These are phyloP conservation scores for Colletotrichum eleusines DNA, from an alignment of 2,329 filamentous ascomycete species.

Conservation along the genomic window DNA sequence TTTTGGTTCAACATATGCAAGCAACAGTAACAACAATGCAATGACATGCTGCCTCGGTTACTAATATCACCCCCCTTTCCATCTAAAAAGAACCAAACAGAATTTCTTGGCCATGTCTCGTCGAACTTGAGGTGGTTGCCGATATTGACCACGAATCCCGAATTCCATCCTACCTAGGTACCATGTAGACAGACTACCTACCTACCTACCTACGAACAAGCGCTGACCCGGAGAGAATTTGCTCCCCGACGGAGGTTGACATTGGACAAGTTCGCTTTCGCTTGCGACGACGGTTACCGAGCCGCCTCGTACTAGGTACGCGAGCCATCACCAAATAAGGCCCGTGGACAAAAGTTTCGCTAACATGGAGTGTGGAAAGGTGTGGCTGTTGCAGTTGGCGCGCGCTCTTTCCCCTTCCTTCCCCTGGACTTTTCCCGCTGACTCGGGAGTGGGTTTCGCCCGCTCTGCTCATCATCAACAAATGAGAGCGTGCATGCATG, in stretches of 20 bases:
- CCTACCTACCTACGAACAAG: neutral
- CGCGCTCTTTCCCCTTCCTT: neutral
- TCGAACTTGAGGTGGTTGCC: neutral
- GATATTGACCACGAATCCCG: slow-evolving; percentile 5
- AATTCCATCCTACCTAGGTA: neutral
- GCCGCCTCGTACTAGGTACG: neutral
- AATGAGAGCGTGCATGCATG: too few relatives aligned
- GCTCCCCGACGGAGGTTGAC: slow-evolving; percentile 23
- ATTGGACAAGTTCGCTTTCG: neutral
- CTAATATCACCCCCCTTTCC: too few relatives aligned
- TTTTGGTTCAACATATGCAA: neutral
- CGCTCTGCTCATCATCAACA: slow-evolving; percentile 31
- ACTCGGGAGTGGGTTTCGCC: slow-evolving; percentile 17
- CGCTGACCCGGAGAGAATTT: slow-evolving; percentile 1
- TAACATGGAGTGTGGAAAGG: neutral
- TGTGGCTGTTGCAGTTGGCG: slow-evolving; percentile 38
- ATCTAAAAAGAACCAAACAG: neutral
- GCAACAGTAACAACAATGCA: slow-evolving; percentile 5
- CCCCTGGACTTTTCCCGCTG: neutral
- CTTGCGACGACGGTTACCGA: neutral
- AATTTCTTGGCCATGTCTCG: slow-evolving; percentile 10
- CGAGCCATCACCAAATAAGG: accelerated
- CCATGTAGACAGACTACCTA: too few relatives aligned
- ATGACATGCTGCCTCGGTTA: slow-evolving; percentile 1
- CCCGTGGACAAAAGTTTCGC: neutral